Conservation (phyloP, 352 stramenopile genomes). For the Globisporangium spiculum region DNA sequence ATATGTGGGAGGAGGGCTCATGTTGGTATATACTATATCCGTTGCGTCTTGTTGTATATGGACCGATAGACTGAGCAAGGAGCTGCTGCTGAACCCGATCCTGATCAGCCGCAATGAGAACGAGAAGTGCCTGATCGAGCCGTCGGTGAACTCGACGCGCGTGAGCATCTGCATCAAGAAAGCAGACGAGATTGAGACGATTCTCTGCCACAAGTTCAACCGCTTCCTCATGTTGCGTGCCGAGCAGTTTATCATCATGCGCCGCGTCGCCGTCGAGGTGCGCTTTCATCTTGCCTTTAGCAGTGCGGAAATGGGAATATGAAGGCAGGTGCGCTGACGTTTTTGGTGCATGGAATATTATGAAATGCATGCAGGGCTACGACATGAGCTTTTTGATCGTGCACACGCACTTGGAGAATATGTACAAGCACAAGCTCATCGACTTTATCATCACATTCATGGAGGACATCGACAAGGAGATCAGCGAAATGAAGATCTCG, state of each 20-base stretch:
- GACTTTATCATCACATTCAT: slow-evolving; percentile 98
- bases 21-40: too few relatives aligned
- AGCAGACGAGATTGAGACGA: slow-evolving; percentile 92
- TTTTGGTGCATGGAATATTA: not conserved
- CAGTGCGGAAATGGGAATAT: too few relatives aligned
- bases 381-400: slow-evolving; percentile 96
- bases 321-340: too few relatives aligned
- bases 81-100: slow-evolving; percentile 93
- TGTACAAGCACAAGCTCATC: slow-evolving; percentile 97
- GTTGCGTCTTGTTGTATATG: not conserved
- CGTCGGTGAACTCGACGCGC: slow-evolving; percentile 94
- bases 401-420: slow-evolving; percentile 92
- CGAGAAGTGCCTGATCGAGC: slow-evolving; percentile 94
- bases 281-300: not conserved
- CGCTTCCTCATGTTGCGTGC: slow-evolving; percentile 95
- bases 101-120: slow-evolving; percentile 93
- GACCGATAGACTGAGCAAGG: slow-evolving; percentile 76
- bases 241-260: slow-evolving; percentile 96
- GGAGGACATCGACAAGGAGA: slow-evolving; percentile 98
- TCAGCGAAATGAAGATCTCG: slow-evolving; percentile 97
- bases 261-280: slow-evolving; percentile 84
- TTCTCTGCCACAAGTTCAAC: slow-evolving; percentile 95
- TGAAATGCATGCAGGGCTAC: slow-evolving; percentile 64
- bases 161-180: slow-evolving; percentile 96
- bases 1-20: too few relatives aligned